Conservation (phyloP, 768 basidiomycete species). For the Podaxis sp. region DNA sequence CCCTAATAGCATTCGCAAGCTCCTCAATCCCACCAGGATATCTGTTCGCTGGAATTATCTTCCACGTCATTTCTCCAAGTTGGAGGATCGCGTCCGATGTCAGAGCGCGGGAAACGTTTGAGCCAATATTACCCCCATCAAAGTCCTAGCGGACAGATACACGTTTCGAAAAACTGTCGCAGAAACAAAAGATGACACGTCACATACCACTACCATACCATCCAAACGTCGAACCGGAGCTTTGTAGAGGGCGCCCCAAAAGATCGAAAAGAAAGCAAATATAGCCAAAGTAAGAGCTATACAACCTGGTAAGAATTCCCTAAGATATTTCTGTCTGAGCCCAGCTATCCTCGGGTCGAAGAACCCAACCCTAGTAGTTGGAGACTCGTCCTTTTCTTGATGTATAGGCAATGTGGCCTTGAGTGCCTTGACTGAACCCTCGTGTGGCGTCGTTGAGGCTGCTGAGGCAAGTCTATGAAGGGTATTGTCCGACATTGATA, state of each 20-base stretch:
- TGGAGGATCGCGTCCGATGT: constrained; percentile 27
- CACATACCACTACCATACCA: constrained; percentile 50
- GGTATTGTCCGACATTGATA: too few relatives aligned
- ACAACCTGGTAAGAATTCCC: too few relatives aligned
- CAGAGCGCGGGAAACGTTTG: constrained; percentile 30
- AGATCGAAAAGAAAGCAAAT: constrained; percentile 48
- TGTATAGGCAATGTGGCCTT: too few relatives aligned
- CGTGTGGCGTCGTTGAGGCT: too few relatives aligned
- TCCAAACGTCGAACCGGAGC: constrained; percentile 39
- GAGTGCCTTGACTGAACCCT: too few relatives aligned
- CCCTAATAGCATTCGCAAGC: constrained; percentile 40
- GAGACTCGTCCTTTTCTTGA: too few relatives aligned
- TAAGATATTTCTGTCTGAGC: too few relatives aligned
- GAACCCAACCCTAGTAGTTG: too few relatives aligned
- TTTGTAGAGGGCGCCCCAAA: constrained; percentile 55
- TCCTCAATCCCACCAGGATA: constrained; percentile 46
- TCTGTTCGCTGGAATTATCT: constrained; percentile 33
- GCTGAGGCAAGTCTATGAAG: too few relatives aligned
- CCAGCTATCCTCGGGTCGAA: too few relatives aligned
- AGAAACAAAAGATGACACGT: constrained; percentile 10
- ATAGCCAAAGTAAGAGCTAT: constrained; percentile 23
- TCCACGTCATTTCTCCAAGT: constrained; percentile 44
- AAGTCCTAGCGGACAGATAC: constrained; percentile 40
- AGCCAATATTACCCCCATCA: constrained; percentile 53
- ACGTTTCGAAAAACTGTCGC: not conserved